These are phyloP conservation scores for Plantago rigida DNA, from an alignment of 305 asterid species.

Conservation along the genomic window DNA sequence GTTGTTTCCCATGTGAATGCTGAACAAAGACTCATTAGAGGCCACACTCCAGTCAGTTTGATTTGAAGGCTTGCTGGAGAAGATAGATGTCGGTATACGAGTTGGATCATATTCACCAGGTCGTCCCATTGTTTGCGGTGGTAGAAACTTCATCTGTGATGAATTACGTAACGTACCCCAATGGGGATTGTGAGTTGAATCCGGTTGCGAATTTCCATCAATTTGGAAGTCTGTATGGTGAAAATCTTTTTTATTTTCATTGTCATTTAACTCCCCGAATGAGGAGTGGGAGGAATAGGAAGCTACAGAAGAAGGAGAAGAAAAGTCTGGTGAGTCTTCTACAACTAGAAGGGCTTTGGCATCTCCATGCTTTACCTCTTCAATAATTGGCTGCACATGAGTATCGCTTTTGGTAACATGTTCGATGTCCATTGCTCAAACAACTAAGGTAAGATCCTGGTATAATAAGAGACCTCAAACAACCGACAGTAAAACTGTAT, in stretches of 20 bases:
- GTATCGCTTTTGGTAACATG: constrained; percentile 22
- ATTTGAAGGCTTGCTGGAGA: constrained; percentile 36
- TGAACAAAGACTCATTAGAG: constrained; percentile 78
- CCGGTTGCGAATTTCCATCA: too few species aligned
- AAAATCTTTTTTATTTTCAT: background rate
- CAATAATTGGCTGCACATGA: constrained; percentile 19
- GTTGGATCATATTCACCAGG: constrained; percentile 60
- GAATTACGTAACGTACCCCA: constrained; percentile 1
- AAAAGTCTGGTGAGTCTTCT: constrained; percentile 9
- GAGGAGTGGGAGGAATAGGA: constrained; percentile 25
- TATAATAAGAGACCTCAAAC: constrained; percentile 11
- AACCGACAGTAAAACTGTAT: constrained; percentile 15
- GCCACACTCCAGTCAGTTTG: constrained; percentile 63
- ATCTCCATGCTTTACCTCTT: constrained; percentile 22
- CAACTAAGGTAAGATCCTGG: background rate
- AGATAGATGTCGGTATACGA: constrained; percentile 63
- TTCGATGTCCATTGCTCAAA: constrained; percentile 33
- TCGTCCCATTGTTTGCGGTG: constrained; percentile 42
- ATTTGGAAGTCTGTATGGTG: too few species aligned
- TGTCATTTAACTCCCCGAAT: constrained; percentile 14
- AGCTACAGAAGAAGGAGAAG: constrained; percentile 30
- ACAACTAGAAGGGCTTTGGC: constrained; percentile 19
- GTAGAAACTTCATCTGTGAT: constrained; percentile 44
- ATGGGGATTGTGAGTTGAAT: too few species aligned
- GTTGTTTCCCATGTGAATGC: constrained; percentile 75